Evolutionary conservation across 1,139 yeast species (phyloP), one percentile per base, ranked within the genome.

Genomic region (Candida tunisiensis): DNA sequence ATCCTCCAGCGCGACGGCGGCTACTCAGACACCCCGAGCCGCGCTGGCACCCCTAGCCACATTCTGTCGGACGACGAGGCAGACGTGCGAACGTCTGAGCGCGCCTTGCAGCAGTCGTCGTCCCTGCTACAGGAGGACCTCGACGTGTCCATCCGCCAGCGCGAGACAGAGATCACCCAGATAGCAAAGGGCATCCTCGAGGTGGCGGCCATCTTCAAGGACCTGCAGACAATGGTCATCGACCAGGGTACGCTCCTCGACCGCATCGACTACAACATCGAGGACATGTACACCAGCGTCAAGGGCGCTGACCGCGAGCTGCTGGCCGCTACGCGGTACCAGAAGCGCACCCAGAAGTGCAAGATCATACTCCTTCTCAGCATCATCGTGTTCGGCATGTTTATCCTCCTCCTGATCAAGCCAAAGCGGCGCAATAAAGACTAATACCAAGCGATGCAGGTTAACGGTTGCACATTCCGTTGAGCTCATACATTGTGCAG

Each of bases 191-290:
- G 95, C 25, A 92, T 88, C 24, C 57, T 88, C 19, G 99, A 88
- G 49, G 78, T 88, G 2, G 78, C 91, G 24, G 82, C 91, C 2
- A 88, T 91, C 29, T 88, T 88, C 56, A 77, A 79, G 47, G 96
- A 91, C 45, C 69, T 88, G 67, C 96, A 91, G 42, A 69, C 72
- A 18, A 62, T 91, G 62, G 83, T 88, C 27, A 79, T 88, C 32
- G 96, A 91, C 45, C 98, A 88, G 51, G 98, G 98, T 2, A 82
- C 95, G 0, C 62, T 88, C 25, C 61, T 88, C 33, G 98, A 88
- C 50, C 59, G 96, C 38, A 85, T 88, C 31, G 98, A 83, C 51
- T 85, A 85, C 51, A 88, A 91, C 46, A 57, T 91, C 33, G 78
- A 77, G 34, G 73, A 70, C 35, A 77, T 93, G 19, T 77, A 69